Percentiles rank a stretch among this genome's conserved stretches.
phyloP scores from a whole-genome alignment of 768 basidiomycete species.

The Phlebiopsis flavidoalba region DNA sequence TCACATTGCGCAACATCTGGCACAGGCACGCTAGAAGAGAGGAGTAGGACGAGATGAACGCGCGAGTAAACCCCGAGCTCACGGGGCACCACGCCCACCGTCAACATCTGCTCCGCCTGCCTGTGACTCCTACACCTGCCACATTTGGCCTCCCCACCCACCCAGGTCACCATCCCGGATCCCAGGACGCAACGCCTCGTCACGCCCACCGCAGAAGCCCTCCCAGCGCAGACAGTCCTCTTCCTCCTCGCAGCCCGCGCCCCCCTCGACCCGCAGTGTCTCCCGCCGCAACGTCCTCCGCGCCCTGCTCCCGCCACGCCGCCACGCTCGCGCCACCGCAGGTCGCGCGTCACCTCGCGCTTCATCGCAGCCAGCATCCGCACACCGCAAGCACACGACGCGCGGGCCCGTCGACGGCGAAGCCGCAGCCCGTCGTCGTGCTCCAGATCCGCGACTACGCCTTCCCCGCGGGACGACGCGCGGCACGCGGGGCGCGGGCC shows the following conservation, averaged over 20 bases:
- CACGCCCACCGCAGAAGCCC: slow-evolving; percentile 27
- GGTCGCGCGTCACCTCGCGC: slow-evolving; percentile 34
- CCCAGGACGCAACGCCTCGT: slow-evolving; percentile 18
- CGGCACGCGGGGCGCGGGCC: slow-evolving; percentile 34
- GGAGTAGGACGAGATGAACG: slow-evolving; percentile 7
- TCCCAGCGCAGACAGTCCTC: slow-evolving; percentile 27
- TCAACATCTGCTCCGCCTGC: slow-evolving; percentile 16
- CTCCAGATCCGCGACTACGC: slow-evolving; percentile 50
- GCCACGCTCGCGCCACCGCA: slow-evolving; percentile 28
- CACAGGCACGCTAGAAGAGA: slow-evolving; percentile 3
- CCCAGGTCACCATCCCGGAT: slow-evolving; percentile 21
- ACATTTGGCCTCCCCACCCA: slow-evolving; percentile 4
- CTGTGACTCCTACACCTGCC: slow-evolving; percentile 13
- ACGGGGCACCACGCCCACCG: slow-evolving; percentile 19
- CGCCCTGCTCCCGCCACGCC: slow-evolving; percentile 26
- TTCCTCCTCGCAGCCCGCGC: slow-evolving; percentile 52
- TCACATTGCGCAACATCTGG: slow-evolving; percentile 16
- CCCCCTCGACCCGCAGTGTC: slow-evolving; percentile 51
- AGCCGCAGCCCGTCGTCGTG: slow-evolving; percentile 16
- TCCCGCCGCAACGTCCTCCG: slow-evolving; percentile 41
- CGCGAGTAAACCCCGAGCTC: neutral
- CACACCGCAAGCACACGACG: slow-evolving; percentile 28
- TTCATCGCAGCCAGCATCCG: slow-evolving; percentile 22
- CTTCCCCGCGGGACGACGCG: slow-evolving; percentile 35
- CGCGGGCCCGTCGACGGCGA: slow-evolving; percentile 18